Evolutionary conservation across 352 stramenopile genomes (phyloP), one percentile per base, ranked within the genome.

Genomic region (Phytopythium montanum): DNA sequence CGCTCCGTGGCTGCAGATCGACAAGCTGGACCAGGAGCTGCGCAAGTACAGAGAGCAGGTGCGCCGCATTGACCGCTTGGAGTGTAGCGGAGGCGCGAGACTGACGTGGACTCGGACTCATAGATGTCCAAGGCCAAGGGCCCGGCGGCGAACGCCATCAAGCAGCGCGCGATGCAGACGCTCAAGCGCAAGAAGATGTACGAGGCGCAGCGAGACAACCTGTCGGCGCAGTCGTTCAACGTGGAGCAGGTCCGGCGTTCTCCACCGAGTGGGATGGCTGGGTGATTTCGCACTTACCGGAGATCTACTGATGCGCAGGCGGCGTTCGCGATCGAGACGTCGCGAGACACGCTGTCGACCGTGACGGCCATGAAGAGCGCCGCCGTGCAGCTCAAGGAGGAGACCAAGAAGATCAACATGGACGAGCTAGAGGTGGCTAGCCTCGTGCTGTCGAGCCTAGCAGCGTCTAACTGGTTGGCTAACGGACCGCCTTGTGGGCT

Each of bases 371-470:
- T 99, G 94, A 99, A 98, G 75, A 85, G 79, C 53, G 95, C 95
- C 19, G 71, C 75, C 9, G 81, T 89, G 59, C 88, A 92, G 49
- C 73, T 99, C 6, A 99, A 98, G 69, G 80, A 81, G 6, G 92
- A 98, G 69, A 94, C 93, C 28, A 94, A 98, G 66, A 96, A 98
- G 76, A 90, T 99, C 56, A 85, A 99, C 66, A 91, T 99, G 53
- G 87, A 94, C 52, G 92, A 98, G 59, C 85, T 99, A 1, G 97
- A 99, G 78, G 87, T 93, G 28, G n/a, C 18, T n/a, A n/a, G 21
- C 5, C 28, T 7, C 18, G 16, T 18, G 3, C 12, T 3, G 12
- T 25, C 19, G 19, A 14, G 5, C 3, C n/a, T 9, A n/a, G 14
- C 39, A 2, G 16, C 5, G 6, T 46, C 39, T 46, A 46, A 46